A percentile compares a stretch with the other conserved stretches of the same genome.
These are phyloP conservation scores for Cairneyella variabilis DNA, from an alignment of 495 filamentous ascomycete species.

Conservation along the genomic window DNA sequence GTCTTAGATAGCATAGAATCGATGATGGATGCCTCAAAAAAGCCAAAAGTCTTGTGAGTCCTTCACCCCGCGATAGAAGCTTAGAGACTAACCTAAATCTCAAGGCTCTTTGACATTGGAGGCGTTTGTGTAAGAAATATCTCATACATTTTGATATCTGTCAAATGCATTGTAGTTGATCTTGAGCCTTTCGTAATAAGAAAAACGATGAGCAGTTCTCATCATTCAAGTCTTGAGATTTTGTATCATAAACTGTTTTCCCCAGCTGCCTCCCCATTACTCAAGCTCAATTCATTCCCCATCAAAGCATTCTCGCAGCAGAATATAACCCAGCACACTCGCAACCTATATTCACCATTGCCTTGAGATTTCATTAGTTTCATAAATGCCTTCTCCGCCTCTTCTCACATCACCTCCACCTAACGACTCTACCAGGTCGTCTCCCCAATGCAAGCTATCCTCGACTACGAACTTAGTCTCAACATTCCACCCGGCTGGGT, in stretches of 20 bases:
- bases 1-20: constrained; percentile 28
- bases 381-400: too few species aligned
- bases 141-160: not conserved
- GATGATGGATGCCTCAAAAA: constrained; percentile 34
- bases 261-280: too few species aligned
- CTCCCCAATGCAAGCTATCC: constrained; percentile 88
- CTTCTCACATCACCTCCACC: not conserved
- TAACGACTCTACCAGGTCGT: constrained; percentile 54
- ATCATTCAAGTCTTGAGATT: too few species aligned
- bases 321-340: too few species aligned
- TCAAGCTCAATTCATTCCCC: not conserved
- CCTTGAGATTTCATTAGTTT: not conserved
- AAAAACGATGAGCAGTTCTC: too few species aligned
- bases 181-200: not conserved
- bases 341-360: too few species aligned
- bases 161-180: not conserved
- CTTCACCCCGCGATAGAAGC: not conserved
- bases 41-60: constrained; percentile 63
- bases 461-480: constrained; percentile 75
- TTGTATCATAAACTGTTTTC: too few species aligned
- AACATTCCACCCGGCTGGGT: constrained; percentile 83
- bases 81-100: not conserved
- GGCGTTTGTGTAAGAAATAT: constrained; percentile 80
- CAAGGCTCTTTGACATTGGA: constrained; percentile 83
- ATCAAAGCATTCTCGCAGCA: too few species aligned